Conservation (phyloP, 2,329 filamentous ascomycete genomes). For the Penicillium sp. region DNA sequence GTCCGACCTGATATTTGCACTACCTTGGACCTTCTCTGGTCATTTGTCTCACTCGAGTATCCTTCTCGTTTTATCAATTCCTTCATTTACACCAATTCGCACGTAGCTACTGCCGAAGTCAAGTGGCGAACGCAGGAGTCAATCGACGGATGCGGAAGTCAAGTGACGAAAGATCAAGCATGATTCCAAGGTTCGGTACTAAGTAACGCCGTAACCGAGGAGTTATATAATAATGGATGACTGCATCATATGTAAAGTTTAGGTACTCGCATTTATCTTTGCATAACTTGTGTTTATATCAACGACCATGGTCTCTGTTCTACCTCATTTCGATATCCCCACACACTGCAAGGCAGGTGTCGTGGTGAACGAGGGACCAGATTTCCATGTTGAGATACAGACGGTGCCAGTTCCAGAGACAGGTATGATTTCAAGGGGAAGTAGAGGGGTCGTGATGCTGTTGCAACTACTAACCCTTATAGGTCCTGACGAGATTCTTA, state of each 20-base stretch:
- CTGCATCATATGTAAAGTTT: no score
- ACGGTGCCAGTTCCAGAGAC: slow-evolving; percentile 51
- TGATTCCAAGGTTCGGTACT: no score
- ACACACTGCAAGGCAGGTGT: slow-evolving; percentile 54
- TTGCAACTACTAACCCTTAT: not conserved
- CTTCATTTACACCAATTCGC: not conserved
- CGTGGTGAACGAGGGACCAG: slow-evolving; percentile 51
- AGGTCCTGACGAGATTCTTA: slow-evolving; percentile 57
- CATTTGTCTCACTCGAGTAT: not conserved
- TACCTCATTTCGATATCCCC: slow-evolving; percentile 36
- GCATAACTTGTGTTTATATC: not conserved
- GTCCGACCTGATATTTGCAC: not conserved
- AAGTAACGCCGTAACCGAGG: no score
- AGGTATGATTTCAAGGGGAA: slow-evolving; percentile 29
- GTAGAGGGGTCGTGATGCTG: not conserved
- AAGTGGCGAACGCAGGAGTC: no score
- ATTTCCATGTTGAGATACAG: slow-evolving; percentile 51
- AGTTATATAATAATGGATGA: no score
- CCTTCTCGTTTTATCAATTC: not conserved
- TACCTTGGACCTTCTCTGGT: not conserved
- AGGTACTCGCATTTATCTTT: no score
- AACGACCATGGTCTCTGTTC: slow-evolving; percentile 7
- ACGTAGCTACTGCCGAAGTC: not conserved
- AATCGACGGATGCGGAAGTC: no score
- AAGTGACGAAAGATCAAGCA: no score